phyloP scores from a whole-genome alignment of 1,139 yeast species.

The Blastobotrys raffinosifermentans region DNA sequence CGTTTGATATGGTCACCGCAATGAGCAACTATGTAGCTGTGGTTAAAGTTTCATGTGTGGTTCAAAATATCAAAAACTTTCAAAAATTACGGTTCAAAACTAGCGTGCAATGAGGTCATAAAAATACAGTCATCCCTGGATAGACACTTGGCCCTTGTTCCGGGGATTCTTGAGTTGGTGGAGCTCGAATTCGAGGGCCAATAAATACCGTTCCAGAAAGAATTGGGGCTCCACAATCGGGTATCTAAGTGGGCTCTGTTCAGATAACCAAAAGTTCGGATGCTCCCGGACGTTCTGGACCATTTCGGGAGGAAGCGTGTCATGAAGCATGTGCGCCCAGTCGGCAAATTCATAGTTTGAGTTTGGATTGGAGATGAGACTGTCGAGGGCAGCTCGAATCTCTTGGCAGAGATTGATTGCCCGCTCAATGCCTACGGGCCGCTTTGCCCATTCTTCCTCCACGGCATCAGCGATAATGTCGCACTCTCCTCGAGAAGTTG shows the following conservation, averaged over 20 bases:
- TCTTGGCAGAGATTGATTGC: background rate
- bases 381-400: background rate
- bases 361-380: slow-evolving; percentile 3
- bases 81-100: background rate
- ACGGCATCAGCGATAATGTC: too few relatives aligned
- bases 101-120: background rate
- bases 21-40: background rate
- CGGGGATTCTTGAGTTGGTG: slow-evolving; percentile 2
- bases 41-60: background rate
- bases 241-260: slow-evolving; percentile 32
- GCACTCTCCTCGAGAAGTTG: too few relatives aligned
- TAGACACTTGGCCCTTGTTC: background rate
- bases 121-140: background rate
- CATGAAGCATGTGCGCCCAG: slow-evolving; percentile 6
- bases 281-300: background rate
- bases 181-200: slow-evolving; percentile 30
- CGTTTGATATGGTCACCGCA: background rate
- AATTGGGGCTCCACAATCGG: slow-evolving; percentile 66
- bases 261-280: slow-evolving; percentile 10
- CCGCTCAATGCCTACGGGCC: background rate
- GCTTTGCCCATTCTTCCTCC: too few relatives aligned
- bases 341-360: slow-evolving; percentile 10
- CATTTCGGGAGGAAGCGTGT: slow-evolving; percentile 3
- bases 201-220: slow-evolving; percentile 44
- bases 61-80: slow-evolving; percentile 1